phyloP scores from a whole-genome alignment of 1,284 basidiomycete genomes.

The Malassezia restricta region DNA sequence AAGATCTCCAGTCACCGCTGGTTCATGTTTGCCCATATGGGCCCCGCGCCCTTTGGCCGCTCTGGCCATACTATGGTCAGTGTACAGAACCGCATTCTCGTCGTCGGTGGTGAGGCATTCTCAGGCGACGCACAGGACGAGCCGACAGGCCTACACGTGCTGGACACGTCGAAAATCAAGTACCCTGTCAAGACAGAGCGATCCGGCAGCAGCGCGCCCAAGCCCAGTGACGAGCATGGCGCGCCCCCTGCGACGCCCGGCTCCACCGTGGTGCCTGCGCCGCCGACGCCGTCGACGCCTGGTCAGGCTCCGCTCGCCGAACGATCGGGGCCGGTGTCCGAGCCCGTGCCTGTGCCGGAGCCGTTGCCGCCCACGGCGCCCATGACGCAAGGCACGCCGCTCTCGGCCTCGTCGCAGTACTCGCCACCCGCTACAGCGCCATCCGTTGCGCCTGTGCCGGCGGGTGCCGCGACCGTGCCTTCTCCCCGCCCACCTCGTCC shows the following conservation, averaged over 20 bases:
- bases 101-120: constrained; percentile 86
- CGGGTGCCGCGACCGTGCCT: not conserved
- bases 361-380: not conserved
- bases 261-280: not conserved
- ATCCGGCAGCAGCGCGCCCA: constrained; percentile 17
- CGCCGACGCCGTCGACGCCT: not conserved
- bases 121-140: constrained; percentile 62
- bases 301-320: not conserved
- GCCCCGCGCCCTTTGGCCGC: constrained; percentile 74
- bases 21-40: constrained; percentile 99
- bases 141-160: constrained; percentile 66
- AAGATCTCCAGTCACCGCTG: constrained; percentile 68
- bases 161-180: constrained; percentile 45
- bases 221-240: not conserved
- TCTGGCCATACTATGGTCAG: constrained; percentile 92
- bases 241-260: not conserved
- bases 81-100: constrained; percentile 73
- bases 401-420: not conserved
- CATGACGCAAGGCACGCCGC: not conserved
- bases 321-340: not conserved
- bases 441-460: not conserved
- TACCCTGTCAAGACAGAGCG: constrained; percentile 37
- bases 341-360: not conserved
- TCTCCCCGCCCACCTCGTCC: not conserved
- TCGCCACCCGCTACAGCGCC: not conserved